phyloP scores from a whole-genome alignment of 768 basidiomycete genomes.

The Dentipellis sp. region DNA sequence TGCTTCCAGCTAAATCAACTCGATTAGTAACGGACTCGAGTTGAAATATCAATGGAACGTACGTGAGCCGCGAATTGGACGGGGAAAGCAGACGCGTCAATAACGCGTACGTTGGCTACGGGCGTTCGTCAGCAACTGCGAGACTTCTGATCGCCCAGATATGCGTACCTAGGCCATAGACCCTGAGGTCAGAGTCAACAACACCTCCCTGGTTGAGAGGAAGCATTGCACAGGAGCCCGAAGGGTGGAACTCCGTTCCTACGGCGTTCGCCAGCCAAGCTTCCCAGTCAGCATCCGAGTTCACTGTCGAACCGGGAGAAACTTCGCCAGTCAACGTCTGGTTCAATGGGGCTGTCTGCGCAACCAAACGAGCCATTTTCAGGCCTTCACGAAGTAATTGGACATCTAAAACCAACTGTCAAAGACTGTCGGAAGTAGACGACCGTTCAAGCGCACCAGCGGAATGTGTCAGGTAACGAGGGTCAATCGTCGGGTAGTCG shows the following conservation, averaged over 20 bases:
- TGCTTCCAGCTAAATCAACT: conserved; percentile 3
- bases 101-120: conserved; percentile 44
- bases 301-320: conserved; percentile 38
- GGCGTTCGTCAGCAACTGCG: neutral
- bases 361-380: conserved; percentile 51
- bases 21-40: neutral
- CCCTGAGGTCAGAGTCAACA: conserved; percentile 44
- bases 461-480: conserved; percentile 50
- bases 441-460: conserved; percentile 28
- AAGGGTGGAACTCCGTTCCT: conserved; percentile 54
- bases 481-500: conserved; percentile 53
- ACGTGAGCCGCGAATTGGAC: conserved; percentile 42
- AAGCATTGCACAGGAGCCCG: conserved; percentile 48
- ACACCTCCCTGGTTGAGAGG: conserved; percentile 46
- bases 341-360: conserved; percentile 40
- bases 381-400: conserved; percentile 47
- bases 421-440: neutral
- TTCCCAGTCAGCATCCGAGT: conserved; percentile 49
- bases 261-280: conserved; percentile 35
- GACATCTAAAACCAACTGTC: conserved; percentile 24
- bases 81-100: conserved; percentile 50
- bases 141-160: neutral
- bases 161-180: conserved; percentile 37
- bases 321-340: conserved; percentile 35
- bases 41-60: neutral